Evolutionary conservation across 495 filamentous ascomycete species (phyloP).

Genomic region (Penicillium roqueforti): DNA sequence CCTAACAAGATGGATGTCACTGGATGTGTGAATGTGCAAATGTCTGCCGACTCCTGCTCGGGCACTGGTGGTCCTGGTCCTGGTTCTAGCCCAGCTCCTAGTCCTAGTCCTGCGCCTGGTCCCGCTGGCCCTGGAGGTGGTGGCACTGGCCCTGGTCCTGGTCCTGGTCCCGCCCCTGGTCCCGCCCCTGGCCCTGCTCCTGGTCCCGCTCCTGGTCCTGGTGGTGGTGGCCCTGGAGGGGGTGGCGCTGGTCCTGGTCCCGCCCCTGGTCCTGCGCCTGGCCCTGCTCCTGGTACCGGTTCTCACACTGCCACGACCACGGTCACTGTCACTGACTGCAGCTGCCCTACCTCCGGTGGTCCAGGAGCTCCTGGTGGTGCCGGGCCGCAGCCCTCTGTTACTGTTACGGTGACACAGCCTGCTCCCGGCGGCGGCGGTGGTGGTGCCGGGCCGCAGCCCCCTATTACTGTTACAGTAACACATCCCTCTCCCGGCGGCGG

Average conservation of each 20-base stretch:
- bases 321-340: constrained; percentile 25
- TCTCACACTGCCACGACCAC: constrained; percentile 18
- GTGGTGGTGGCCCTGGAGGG: neutral
- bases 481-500: neutral
- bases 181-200: neutral
- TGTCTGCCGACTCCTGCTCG: constrained; percentile 48
- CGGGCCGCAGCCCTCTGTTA: neutral
- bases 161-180: neutral
- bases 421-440: neutral
- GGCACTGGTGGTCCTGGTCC: constrained; percentile 8
- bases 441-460: neutral
- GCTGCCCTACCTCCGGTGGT: constrained; percentile 14
- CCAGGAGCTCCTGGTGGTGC: constrained; percentile 3
- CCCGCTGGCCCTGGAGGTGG: neutral
- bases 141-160: neutral
- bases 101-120: too few species aligned
- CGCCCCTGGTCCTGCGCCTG: constrained; percentile 9
- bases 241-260: constrained; percentile 1
- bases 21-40: constrained; percentile 42
- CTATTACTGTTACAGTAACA: neutral
- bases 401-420: neutral
- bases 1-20: constrained; percentile 38
- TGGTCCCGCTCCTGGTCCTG: neutral
- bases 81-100: neutral
- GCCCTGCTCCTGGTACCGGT: neutral